Conservation (phyloP, 2,329 filamentous ascomycete species). For the Daldinia sp. region DNA sequence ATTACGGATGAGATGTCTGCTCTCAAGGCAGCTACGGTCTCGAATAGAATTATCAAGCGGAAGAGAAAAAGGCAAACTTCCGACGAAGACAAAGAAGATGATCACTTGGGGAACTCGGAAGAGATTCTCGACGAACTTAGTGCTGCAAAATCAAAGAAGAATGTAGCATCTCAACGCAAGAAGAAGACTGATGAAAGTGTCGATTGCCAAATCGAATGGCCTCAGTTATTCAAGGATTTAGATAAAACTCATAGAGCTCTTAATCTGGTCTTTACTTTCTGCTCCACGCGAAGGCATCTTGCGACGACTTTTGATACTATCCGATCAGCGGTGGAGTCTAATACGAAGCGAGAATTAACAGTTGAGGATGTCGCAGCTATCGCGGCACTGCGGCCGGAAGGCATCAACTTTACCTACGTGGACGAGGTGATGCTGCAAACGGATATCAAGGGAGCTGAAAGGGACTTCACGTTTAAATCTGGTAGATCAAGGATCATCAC, state of each 20-base stretch:
- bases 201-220: slow-evolving; percentile 71
- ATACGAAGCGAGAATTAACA: slow-evolving; percentile 77
- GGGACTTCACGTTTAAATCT: slow-evolving; percentile 73
- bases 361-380: slow-evolving; percentile 87
- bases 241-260: slow-evolving; percentile 84
- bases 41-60: slow-evolving; percentile 53
- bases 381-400: slow-evolving; percentile 79
- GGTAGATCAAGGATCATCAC: slow-evolving; percentile 64
- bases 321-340: slow-evolving; percentile 83
- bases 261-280: slow-evolving; percentile 95
- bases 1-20: slow-evolving; percentile 57
- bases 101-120: slow-evolving; percentile 11
- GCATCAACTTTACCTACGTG: slow-evolving; percentile 87
- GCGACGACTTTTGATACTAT: slow-evolving; percentile 93
- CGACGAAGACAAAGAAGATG: slow-evolving; percentile 42
- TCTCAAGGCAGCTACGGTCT: slow-evolving; percentile 61
- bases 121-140: slow-evolving; percentile 16
- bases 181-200: slow-evolving; percentile 44
- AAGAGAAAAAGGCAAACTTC: slow-evolving; percentile 55
- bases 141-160: slow-evolving; percentile 14
- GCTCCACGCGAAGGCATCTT: slow-evolving; percentile 90
- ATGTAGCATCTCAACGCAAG: slow-evolving; percentile 27
- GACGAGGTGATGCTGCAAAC: slow-evolving; percentile 86
- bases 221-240: slow-evolving; percentile 77
- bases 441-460: slow-evolving; percentile 76